Percentiles rank a stretch among this genome's conserved stretches.
These are phyloP conservation scores for Magnolia officinalis DNA, from an alignment of 164 flowering plant genomes.

Conservation along the genomic window DNA sequence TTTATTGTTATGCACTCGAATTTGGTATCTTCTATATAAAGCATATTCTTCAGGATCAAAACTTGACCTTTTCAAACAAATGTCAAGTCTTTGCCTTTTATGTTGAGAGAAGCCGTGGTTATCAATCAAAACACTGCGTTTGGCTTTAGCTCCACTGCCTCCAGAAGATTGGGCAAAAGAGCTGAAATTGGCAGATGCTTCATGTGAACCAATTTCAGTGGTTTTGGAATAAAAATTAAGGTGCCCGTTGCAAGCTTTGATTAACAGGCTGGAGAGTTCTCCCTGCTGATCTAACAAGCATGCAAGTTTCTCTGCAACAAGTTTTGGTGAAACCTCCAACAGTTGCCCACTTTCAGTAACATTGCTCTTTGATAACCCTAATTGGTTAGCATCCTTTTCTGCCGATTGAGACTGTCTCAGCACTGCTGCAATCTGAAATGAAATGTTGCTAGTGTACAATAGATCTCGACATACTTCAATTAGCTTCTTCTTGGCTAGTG, in stretches of 20 bases:
- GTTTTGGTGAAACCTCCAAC: conserved; percentile 35
- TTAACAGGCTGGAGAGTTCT: conserved; percentile 34
- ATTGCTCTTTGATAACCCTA: conserved; percentile 9
- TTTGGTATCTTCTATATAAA: conserved; percentile 74
- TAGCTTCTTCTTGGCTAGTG: conserved; percentile 55
- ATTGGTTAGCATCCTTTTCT: conserved; percentile 21
- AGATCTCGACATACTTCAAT: conserved; percentile 57
- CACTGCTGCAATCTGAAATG: conserved; percentile 79
- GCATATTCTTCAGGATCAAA: conserved; percentile 87
- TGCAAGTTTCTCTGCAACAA: conserved; percentile 59
- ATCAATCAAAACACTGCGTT: conserved; percentile 23
- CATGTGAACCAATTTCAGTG: conserved; percentile 22
- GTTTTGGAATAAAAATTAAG: conserved; percentile 58
- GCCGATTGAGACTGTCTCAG: conserved; percentile 35
- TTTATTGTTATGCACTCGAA: conserved; percentile 71
- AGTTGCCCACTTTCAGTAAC: conserved; percentile 18
- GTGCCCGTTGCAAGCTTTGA: conserved; percentile 84
- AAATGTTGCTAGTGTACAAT: conserved; percentile 63
- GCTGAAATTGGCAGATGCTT: conserved; percentile 14
- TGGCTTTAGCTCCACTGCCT: conserved; percentile 15
- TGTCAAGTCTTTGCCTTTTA: conserved; percentile 59
- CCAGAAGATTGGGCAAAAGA: conserved; percentile 19
- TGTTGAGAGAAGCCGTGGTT: conserved; percentile 18
- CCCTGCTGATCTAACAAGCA: conserved; percentile 27
- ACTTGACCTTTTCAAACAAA: conserved; percentile 66